These are phyloP conservation scores for Rickenella mellea DNA, from an alignment of 768 basidiomycete species.

Conservation along the genomic window DNA sequence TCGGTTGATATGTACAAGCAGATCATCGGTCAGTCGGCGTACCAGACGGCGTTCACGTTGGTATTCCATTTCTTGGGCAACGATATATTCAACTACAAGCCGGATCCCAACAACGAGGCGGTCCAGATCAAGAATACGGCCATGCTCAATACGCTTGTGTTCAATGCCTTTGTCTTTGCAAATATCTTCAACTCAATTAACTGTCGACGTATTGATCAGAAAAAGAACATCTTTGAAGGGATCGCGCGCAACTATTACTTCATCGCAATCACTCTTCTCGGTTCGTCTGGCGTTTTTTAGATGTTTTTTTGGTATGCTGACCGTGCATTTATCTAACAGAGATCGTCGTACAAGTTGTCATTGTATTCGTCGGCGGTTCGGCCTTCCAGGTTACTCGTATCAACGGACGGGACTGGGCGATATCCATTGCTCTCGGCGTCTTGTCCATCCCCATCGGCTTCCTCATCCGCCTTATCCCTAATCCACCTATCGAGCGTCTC, in stretches of 20 bases:
- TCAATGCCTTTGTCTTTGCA: conserved; percentile 97
- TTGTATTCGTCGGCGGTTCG: conserved; percentile 84
- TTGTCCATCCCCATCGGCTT: conserved; percentile 85
- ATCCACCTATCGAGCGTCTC: conserved; percentile 61
- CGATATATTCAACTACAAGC: conserved; percentile 53
- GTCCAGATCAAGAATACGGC: conserved; percentile 27
- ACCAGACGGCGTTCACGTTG: conserved; percentile 76
- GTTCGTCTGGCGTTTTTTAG: conserved; percentile 31
- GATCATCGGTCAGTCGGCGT: conserved; percentile 82
- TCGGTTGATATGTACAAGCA: conserved; percentile 94
- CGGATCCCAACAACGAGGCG: conserved; percentile 18
- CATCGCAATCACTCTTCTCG: conserved; percentile 73
- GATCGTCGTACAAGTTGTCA: conserved; percentile 76
- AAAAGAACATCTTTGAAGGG: conserved; percentile 84
- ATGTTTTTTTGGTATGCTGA: background rate
- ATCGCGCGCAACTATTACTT: conserved; percentile 77
- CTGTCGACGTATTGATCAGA: conserved; percentile 75
- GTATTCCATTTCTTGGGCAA: conserved; percentile 83
- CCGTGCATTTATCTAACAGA: conserved; percentile 36
- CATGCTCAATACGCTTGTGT: conserved; percentile 77
- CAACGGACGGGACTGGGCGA: conserved; percentile 83
- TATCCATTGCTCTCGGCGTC: conserved; percentile 79
- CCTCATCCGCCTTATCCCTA: conserved; percentile 73
- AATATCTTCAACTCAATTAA: conserved; percentile 97
- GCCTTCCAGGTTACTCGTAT: conserved; percentile 86